phyloP scores from a whole-genome alignment of 2,329 filamentous ascomycete species.

The Sclerotinia glacialis region DNA sequence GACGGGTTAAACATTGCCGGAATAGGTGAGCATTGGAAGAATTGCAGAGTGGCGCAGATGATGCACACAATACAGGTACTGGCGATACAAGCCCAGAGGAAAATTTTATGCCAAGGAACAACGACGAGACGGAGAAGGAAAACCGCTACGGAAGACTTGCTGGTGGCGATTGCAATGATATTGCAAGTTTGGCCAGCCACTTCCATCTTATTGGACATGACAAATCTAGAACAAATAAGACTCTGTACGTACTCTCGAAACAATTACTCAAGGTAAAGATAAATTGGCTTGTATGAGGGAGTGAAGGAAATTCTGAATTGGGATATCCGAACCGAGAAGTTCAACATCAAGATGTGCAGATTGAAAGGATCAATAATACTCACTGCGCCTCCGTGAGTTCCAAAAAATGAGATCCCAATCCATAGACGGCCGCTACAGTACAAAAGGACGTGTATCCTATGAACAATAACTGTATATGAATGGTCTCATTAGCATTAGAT shows the following conservation, averaged over 20 bases:
- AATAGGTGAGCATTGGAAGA: conserved; percentile 1
- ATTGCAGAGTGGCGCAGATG: neutral
- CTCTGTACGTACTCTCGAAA: neutral
- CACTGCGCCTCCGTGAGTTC: neutral
- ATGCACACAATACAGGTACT: neutral
- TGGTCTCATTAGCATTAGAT: neutral
- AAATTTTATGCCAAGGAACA: conserved; percentile 14
- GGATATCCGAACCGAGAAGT: too few species aligned
- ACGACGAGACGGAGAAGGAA: conserved; percentile 16
- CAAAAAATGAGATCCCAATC: conserved; percentile 4
- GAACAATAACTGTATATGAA: conserved; percentile 4
- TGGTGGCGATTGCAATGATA: conserved; percentile 9
- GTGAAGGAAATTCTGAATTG: too few species aligned
- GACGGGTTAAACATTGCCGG: conserved; percentile 10
- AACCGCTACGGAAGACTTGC: conserved; percentile 14
- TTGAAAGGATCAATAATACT: neutral
- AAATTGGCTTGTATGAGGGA: too few species aligned
- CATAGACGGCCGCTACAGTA: neutral
- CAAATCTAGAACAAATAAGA: neutral
- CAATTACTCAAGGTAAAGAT: too few species aligned
- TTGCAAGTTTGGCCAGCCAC: conserved; percentile 17
- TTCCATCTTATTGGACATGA: conserved; percentile 17
- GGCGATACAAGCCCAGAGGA: conserved; percentile 1
- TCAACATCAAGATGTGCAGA: too few species aligned
- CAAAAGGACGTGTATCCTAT: conserved; percentile 3